Evolutionary conservation across 495 filamentous ascomycete genomes (phyloP).

Genomic region (Chaetomium tenue): DNA sequence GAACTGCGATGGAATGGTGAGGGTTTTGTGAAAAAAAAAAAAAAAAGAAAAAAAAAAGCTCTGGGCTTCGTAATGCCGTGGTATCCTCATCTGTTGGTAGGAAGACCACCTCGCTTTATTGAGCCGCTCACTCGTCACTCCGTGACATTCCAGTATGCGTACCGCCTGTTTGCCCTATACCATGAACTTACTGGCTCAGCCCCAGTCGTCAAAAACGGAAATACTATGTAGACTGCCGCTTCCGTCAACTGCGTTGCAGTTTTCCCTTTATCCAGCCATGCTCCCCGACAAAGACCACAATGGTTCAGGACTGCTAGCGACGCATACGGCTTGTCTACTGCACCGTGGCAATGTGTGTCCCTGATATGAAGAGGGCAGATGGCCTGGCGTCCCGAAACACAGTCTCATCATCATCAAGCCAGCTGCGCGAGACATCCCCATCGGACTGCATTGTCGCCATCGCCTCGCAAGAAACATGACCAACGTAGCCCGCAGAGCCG

Average conservation of each 20-base stretch:
- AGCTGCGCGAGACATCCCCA: background rate
- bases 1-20: too few relatives aligned
- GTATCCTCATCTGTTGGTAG: background rate
- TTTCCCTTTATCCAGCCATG: background rate
- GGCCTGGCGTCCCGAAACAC: background rate
- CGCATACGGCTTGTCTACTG: slow-evolving; percentile 11
- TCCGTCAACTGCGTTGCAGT: background rate
- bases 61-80: too few relatives aligned
- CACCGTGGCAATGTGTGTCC: slow-evolving; percentile 1
- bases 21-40: too few relatives aligned
- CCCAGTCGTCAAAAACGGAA: background rate
- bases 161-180: background rate
- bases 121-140: background rate
- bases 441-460: background rate
- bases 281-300: slow-evolving; percentile 1
- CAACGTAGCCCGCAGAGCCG: background rate
- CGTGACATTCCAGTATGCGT: background rate
- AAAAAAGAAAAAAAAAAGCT: too few relatives aligned
- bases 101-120: background rate
- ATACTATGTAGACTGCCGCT: background rate
- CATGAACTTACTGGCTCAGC: background rate
- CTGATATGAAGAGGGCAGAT: slow-evolving; percentile 8
- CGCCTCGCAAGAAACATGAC: slow-evolving; percentile 7
- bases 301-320: background rate
- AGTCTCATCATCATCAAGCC: background rate